phyloP scores from a whole-genome alignment of 192 early-diverging fungal genomes.

The Coemansia sp. region DNA sequence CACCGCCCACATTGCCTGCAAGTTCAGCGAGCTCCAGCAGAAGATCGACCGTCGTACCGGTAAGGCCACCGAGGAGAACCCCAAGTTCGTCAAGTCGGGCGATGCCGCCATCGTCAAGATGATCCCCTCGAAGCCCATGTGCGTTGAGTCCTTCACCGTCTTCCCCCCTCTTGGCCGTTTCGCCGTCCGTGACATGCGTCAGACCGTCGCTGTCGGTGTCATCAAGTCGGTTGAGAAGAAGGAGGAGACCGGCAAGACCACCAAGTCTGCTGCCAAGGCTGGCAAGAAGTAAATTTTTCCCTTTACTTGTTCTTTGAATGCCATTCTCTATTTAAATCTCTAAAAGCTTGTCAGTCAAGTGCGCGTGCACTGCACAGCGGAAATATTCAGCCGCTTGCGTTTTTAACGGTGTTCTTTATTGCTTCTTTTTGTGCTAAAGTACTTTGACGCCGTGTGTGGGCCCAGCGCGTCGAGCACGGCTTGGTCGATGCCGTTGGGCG shows the following conservation, averaged over 20 bases:
- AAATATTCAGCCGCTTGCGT: no score
- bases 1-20: conserved; percentile 97
- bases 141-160: conserved; percentile 89
- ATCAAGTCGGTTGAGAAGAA: conserved; percentile 89
- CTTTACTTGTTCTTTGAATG: conserved; percentile 47
- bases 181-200: conserved; percentile 97
- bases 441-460: conserved; percentile 18
- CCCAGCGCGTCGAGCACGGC: conserved; percentile 7
- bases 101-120: conserved; percentile 95
- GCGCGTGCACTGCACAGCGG: no score
- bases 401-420: conserved; percentile 4
- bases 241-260: conserved; percentile 65
- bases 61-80: conserved; percentile 87
- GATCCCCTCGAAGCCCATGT: conserved; percentile 94
- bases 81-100: conserved; percentile 94
- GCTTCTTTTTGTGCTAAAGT: conserved; percentile 10
- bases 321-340: conserved; percentile 23
- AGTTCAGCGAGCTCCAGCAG: conserved; percentile 85
- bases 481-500: conserved; percentile 8
- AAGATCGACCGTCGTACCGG: conserved; percentile 97
- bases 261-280: conserved; percentile 75
- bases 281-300: conserved; percentile 68
- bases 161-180: conserved; percentile 95
- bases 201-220: conserved; percentile 96
- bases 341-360: not conserved